phyloP scores from a whole-genome alignment of 768 basidiomycete species.

The Pisolithus marmoratus region DNA sequence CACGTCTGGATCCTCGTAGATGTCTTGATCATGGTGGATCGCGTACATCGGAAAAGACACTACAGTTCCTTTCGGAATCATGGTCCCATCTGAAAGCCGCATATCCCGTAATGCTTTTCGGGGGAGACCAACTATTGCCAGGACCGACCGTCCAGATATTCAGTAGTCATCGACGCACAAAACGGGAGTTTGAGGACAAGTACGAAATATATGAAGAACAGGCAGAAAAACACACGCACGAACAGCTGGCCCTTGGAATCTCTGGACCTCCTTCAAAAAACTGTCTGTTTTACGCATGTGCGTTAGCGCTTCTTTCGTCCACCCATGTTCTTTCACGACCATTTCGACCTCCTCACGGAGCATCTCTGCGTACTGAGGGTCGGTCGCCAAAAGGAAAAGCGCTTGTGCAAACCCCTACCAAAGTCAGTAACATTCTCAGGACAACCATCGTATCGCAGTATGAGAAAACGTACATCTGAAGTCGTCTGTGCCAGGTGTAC shows the following conservation, averaged over 20 bases:
- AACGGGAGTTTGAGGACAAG: too few relatives aligned
- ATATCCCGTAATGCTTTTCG: slow-evolving; percentile 29
- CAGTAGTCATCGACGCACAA: too few relatives aligned
- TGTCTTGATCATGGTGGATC: slow-evolving; percentile 13
- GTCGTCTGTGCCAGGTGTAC: neutral
- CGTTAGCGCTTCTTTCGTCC: slow-evolving; percentile 20
- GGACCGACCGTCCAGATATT: too few relatives aligned
- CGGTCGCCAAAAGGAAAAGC: slow-evolving; percentile 30
- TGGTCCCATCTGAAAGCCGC: slow-evolving; percentile 34
- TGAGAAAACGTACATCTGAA: neutral
- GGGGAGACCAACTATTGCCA: slow-evolving; percentile 18
- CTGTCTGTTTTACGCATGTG: slow-evolving; percentile 36
- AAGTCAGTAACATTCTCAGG: neutral
- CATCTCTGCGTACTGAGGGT: slow-evolving; percentile 29
- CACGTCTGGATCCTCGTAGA: slow-evolving; percentile 28
- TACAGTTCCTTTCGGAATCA: slow-evolving; percentile 30
- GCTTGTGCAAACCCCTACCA: slow-evolving; percentile 29
- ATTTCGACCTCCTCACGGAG: slow-evolving; percentile 36
- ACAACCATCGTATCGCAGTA: too few relatives aligned
- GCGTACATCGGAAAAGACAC: slow-evolving; percentile 18
- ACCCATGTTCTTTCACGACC: slow-evolving; percentile 23
- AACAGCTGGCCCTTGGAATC: slow-evolving; percentile 23
- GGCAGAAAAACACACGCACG: slow-evolving; percentile 8
- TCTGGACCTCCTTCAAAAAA: slow-evolving; percentile 34
- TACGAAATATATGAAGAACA: neutral